Base-by-base conservation (phyloP, 1,284 basidiomycete genomes). In the Flammula alnicola region DNA sequence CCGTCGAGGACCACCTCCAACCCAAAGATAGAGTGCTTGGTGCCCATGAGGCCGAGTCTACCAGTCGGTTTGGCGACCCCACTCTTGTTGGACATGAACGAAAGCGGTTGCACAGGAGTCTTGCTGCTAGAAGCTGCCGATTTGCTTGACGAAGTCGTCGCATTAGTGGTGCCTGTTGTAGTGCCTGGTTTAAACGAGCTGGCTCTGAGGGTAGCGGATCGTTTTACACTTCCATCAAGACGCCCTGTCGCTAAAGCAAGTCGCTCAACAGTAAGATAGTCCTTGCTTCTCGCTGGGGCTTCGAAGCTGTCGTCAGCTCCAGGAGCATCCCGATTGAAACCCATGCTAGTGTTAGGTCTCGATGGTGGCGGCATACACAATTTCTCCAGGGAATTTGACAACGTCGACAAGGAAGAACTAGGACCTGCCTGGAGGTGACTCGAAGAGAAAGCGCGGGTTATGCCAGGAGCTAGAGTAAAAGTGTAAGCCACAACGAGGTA, bases 261-360 rank as follows among this genome's bases (percentile, higher is more conserved):
- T 5, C 46, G 54, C 3, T 49, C 49, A 23, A 62, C 38, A 17
- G 53, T 52, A 22, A 27, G 58, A 49, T 69, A 63, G 44, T 68
- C 63, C 47, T 63, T 56, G 45, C 56, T 62, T 25, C 47, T 52
- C 32, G 29, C 47, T 41, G 56, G 30, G 20, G 53, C 53, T n/a
- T 55, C 59, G 23, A 38, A 51, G 17, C 52, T 47, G 23, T 63
- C 56, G 35, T 58, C 54, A 19, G 66, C 66, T 10, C 65, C 63
- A 47, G 64, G 56, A 8, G 49, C 37, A 38, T 70, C 65, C 44
- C 70, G 61, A 59, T 77, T 78, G 59, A 87, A 86, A 22, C 83
- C 85, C 69, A 87, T 68, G 51, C 81, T 84, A 1, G 84, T 85
- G 48, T 74, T 85, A 1, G 86, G 83, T 33, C 85, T 65, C 17